Evolutionary conservation across 345 rosid genomes (phyloP), one percentile per base, ranked within the genome.

Genomic region (Ricinus communis): DNA sequence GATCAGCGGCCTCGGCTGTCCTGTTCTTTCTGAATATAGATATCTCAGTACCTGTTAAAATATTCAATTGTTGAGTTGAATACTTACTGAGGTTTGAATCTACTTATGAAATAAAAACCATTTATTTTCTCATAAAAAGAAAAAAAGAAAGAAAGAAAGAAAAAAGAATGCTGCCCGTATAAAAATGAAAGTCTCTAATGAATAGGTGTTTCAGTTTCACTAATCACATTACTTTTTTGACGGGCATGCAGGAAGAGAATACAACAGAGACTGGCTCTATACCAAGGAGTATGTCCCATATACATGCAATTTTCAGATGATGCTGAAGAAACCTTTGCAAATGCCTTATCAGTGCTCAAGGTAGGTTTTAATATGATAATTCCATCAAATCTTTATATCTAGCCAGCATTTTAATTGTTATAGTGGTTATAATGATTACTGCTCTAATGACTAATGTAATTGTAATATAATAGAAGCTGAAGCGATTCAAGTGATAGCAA

Each of bases 201-300:
- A 18, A 58, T 47, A 13, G 50, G 62, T 18, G 15, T 25, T 47
- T 63, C 46, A 28, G 25, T 50, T 66, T n/a, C 46, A 18, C 12
- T 24, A 30, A 62, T 50, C 38, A 61, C 33, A 72, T 63, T 25
- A 62, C 16, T 57, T 2, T 2, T 43, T 83, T 45, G 49, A 65
- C 76, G 69, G 65, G 45, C 61, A 11, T 86, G 80, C 81, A 95
- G 98, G 82, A 89, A 90, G 84, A 87, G 79, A 82, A 86, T 90
- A 79, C 91, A 88, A 33, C 98, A 92, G 80, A 85, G 98, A 71
- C 72, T 95, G 76, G 96, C 99, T 61, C 80, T 90, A 66, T 95
- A 95, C 79, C 97, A 92, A 84, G 99, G 99, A 72, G 96, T 90
- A 55, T 95, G 97, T 60, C 93, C 99, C 62, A 84, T 95, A 66